Base-by-base conservation (phyloP, 495 filamentous ascomycete genomes). In the Neohortaea acidophila region DNA sequence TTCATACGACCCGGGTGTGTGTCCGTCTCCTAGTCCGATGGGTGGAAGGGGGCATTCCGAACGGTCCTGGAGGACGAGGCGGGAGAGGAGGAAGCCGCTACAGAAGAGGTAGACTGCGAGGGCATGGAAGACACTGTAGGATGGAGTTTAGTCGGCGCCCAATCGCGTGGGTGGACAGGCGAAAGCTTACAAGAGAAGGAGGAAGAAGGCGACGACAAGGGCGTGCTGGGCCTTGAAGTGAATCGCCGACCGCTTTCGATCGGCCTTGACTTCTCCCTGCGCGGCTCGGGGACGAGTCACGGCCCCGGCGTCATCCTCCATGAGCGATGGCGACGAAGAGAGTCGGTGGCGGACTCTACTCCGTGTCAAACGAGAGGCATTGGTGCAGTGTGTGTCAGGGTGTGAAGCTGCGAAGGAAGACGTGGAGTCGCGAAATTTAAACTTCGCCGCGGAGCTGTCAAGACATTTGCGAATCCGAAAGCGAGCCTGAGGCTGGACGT, bases 71-170 rank as follows among this genome's bases (percentile, higher is more conserved):
- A 97, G 72, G 30, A 96, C 81, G 47, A 94, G 70, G 30, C 91
- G 71, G 43, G 89, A 94, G 49, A 97, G 72, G 36, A 97, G 76
- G 60, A 97, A 97, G n/a, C 89, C 89, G 56, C 81, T 84, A 39
- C 84, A 87, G 60, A 97, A 97, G 53, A 92, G 79, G 49, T 78
- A 83, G 45, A 96, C 79, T 21, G 84, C 89, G 20, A 77, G 66
- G 43, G 68, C 62, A 53, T 96, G 87, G 17, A 94, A 62, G 47
- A 73, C 60, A 35, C 75, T 79, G 48, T n/a, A 29, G 21, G 9
- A 29, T 21, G 7, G 20, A 28, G 57, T 31, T 55, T 47, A 38
- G 11, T 39, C 19, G 26, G 21, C 12, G 40, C 19, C 17, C n/a
- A 19, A 25, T n/a, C 12, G 6, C n/a, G 4, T 21, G 13, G 3